These are phyloP conservation scores for Rhodotorula kratochvilovae DNA, from an alignment of 768 basidiomycete species.

Conservation along the genomic window DNA sequence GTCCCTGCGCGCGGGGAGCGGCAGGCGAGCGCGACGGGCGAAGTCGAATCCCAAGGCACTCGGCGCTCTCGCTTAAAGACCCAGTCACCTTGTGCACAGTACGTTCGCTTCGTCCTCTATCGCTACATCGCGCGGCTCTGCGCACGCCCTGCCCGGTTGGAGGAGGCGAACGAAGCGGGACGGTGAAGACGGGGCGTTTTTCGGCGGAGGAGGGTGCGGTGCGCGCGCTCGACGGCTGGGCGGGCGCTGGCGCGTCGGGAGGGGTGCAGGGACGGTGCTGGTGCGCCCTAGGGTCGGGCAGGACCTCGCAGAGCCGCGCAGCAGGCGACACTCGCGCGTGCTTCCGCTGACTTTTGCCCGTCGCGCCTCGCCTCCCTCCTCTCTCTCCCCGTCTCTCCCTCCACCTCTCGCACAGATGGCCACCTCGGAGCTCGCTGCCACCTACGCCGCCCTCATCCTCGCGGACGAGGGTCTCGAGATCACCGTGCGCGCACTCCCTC, in stretches of 20 bases:
- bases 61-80: neutral
- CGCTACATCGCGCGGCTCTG: neutral
- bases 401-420: conserved; percentile 46
- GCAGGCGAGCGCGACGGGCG: neutral
- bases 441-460: conserved; percentile 96
- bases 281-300: too few relatives aligned
- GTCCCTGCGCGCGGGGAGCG: neutral
- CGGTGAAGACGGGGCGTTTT: too few relatives aligned
- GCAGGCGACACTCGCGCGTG: neutral
- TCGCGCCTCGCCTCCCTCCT: neutral
- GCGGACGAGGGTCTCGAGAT: conserved; percentile 97
- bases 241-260: too few relatives aligned
- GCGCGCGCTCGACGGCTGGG: too few relatives aligned
- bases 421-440: conserved; percentile 75
- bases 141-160: neutral
- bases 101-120: neutral
- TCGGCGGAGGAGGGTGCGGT: neutral
- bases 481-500: conserved; percentile 62
- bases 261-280: too few relatives aligned
- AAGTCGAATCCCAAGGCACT: neutral
- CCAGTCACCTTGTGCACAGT: neutral
- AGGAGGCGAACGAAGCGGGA: too few relatives aligned
- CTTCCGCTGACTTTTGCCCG: conserved; percentile 4
- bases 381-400: neutral
- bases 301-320: too few relatives aligned